phyloP scores from a whole-genome alignment of 2,329 filamentous ascomycete genomes.

The Aspergillus ochraceoroseus region DNA sequence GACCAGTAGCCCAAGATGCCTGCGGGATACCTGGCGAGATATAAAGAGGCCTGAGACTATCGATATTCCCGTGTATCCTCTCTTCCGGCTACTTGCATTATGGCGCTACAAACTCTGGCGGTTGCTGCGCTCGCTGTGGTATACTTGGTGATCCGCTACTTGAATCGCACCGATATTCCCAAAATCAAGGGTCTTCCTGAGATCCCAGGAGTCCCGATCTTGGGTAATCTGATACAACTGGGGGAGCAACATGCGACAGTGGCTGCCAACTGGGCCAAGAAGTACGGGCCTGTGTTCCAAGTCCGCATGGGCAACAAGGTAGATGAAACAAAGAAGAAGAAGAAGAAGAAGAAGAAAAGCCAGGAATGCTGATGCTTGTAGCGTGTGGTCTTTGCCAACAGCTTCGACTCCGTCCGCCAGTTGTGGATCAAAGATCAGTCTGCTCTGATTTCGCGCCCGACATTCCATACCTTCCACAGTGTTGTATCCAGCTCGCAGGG shows the following conservation, averaged over 20 bases:
- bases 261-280: conserved; percentile 54
- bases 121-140: conserved; percentile 35
- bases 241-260: conserved; percentile 54
- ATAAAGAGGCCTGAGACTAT: no score
- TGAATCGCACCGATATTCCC: conserved; percentile 52
- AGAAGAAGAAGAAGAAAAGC: no score
- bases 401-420: conserved; percentile 65
- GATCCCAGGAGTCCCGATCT: conserved; percentile 57
- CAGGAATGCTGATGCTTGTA: conserved; percentile 25
- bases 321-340: no score
- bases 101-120: conserved; percentile 31
- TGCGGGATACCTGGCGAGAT: no score
- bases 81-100: conserved; percentile 8
- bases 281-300: conserved; percentile 62
- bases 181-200: conserved; percentile 60
- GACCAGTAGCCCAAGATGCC: no score
- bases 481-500: conserved; percentile 72
- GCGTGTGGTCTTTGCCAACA: conserved; percentile 73
- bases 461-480: conserved; percentile 74
- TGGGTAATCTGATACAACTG: conserved; percentile 60
- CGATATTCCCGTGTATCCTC: background rate
- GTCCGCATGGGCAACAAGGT: conserved; percentile 64
- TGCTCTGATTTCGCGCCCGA: conserved; percentile 70
- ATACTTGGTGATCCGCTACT: conserved; percentile 41
- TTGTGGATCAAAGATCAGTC: conserved; percentile 78